Evolutionary conservation across 176 grass and related monocot species (phyloP).

Genomic region (Lolium multiflorum): DNA sequence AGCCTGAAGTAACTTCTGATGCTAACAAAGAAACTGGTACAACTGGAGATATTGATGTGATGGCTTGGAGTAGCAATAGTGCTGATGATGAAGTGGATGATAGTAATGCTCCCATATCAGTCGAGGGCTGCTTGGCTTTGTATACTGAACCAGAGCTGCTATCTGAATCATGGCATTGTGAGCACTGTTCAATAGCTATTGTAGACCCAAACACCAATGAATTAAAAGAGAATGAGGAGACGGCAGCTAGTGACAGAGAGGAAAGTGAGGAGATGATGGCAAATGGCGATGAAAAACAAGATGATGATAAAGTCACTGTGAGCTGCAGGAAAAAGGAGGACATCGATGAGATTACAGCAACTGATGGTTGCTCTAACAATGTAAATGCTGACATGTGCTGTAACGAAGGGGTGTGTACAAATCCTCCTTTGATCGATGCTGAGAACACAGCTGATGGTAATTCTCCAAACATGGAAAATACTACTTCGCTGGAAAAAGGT

Average conservation of each 20-base stretch:
- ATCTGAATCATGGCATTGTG: constrained; percentile 74
- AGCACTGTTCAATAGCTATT: constrained; percentile 50
- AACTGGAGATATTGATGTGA: constrained; percentile 69
- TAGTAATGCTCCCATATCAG: constrained; percentile 67
- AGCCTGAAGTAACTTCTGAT: constrained; percentile 82
- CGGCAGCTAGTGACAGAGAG: constrained; percentile 43
- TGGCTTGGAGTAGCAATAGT: constrained; percentile 72
- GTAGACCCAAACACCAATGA: constrained; percentile 4
- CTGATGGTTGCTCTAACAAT: constrained; percentile 47
- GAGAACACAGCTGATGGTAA: constrained; percentile 36
- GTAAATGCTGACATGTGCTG: constrained; percentile 30
- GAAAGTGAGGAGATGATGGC: constrained; percentile 45
- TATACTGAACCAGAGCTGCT: constrained; percentile 85
- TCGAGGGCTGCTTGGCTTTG: constrained; percentile 79
- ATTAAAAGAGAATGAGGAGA: constrained; percentile 32
- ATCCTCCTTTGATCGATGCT: constrained; percentile 48
- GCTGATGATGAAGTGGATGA: constrained; percentile 86
- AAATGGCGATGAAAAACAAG: constrained; percentile 40
- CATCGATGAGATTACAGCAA: constrained; percentile 59
- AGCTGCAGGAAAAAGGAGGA: constrained; percentile 48
- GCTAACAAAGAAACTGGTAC: constrained; percentile 54
- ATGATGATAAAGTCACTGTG: constrained; percentile 23
- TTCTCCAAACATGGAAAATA: constrained; percentile 34
- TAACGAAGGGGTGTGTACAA: constrained; percentile 24
- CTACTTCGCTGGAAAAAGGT: constrained; percentile 10